Base-by-base conservation (phyloP, 2,329 filamentous ascomycete genomes). In the Clonostachys rosea region DNA sequence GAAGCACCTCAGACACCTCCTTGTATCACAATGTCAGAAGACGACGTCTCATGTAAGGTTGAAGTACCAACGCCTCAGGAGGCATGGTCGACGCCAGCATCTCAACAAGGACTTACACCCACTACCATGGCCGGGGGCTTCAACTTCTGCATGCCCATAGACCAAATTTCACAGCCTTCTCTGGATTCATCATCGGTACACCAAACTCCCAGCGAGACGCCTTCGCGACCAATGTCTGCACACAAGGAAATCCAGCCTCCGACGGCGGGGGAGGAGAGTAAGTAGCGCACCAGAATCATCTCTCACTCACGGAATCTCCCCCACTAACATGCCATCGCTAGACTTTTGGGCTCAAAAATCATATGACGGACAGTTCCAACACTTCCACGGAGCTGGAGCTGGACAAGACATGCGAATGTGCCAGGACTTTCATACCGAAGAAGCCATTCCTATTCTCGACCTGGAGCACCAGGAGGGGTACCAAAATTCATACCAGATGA, bases 351-450 rank as follows among this genome's bases (percentile, higher is more conserved):
- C 68, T 44, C 69, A 76, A 36, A 83, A 84, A 60, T 64, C 76
- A 14, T 79, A 72, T 52, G 79, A 82, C 44, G 79, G 83, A 46
- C 71, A 64, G 46, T 66, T 30, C 24, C 24, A 81, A 43, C 79
- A 83, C 34, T 68, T 83, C 44, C 73, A 78, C 18, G 66, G 66
- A 42, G 60, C 84, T 45, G 79, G 70, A 12, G 81, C 24, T 30
- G 24, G 24, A 30, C 24, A 30, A 30, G 24, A 84, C 35, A 76
- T 81, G 69, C 63, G 65, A 54, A 83, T 85, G 54, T 79, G 79
- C 44, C 81, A 84, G 58, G 79, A 79, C 7, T 83, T 78, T 61
- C 80, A 79, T 6, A 73, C 78, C 6, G 82, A 86, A 53, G 82
- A 86, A 52, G 74, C 76, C 46, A 77, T 84, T 52, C 78, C 81